Evolutionary conservation across 768 basidiomycete genomes (phyloP).

Genomic region (Tubosaeta brunneosetosa): DNA sequence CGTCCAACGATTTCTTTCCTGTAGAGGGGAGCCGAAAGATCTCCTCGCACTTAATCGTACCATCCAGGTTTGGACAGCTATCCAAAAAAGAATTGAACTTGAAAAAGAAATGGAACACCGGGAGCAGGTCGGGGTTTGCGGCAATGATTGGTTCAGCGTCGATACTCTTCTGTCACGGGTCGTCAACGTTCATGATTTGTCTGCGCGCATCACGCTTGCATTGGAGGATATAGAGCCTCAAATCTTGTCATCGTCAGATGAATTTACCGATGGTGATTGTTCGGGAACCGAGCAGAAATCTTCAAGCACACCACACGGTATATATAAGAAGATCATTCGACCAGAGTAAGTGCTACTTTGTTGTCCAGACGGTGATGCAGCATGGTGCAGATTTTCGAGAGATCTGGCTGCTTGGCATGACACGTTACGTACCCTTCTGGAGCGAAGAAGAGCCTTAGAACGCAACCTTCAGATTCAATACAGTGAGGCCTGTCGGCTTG

Average conservation of each 20-base stretch:
- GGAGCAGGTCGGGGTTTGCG: slow-evolving; percentile 18
- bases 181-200: slow-evolving; percentile 47
- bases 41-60: slow-evolving; percentile 60
- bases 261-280: slow-evolving; percentile 22
- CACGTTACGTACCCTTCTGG: slow-evolving; percentile 40
- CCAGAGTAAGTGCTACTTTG: slow-evolving; percentile 46
- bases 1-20: slow-evolving; percentile 69
- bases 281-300: slow-evolving; percentile 11
- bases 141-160: slow-evolving; percentile 53
- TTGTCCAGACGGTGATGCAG: not conserved
- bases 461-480: slow-evolving; percentile 47
- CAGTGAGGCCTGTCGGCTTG: slow-evolving; percentile 34
- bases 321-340: slow-evolving; percentile 54
- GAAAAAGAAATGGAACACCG: slow-evolving; percentile 52
- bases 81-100: slow-evolving; percentile 47
- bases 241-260: slow-evolving; percentile 12
- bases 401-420: slow-evolving; percentile 48
- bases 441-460: slow-evolving; percentile 50
- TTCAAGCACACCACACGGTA: slow-evolving; percentile 26
- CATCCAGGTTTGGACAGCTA: slow-evolving; percentile 53
- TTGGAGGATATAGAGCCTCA: slow-evolving; percentile 32
- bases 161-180: slow-evolving; percentile 52
- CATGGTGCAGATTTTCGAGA: slow-evolving; percentile 52
- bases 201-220: slow-evolving; percentile 50
- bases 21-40: slow-evolving; percentile 63